These are phyloP conservation scores for Colletotrichum sp. DNA, from an alignment of 2,329 filamentous ascomycete genomes.

Conservation along the genomic window DNA sequence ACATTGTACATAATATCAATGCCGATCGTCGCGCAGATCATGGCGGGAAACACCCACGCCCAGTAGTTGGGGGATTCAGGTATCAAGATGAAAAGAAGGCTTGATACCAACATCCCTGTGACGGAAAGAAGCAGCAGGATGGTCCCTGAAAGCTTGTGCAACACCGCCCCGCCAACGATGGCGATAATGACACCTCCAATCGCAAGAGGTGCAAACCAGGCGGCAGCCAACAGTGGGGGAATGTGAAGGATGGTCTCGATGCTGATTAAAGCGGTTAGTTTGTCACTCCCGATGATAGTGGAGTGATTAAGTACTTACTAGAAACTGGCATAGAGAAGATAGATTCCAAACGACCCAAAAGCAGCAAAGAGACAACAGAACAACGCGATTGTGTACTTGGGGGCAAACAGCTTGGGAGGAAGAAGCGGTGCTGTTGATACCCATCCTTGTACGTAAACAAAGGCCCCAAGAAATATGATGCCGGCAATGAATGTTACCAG, in stretches of 20 bases:
- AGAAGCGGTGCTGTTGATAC: not conserved
- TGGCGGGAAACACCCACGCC: constrained; percentile 74
- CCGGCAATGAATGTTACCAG: not conserved
- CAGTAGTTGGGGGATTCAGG: constrained; percentile 65
- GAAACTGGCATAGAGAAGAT: not conserved
- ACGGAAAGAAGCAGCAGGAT: not conserved
- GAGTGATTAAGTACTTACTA: not conserved
- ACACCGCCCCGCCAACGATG: constrained; percentile 33
- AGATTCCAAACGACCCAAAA: not conserved
- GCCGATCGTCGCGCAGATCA: constrained; percentile 72
- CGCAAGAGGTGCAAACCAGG: constrained; percentile 66
- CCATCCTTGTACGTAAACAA: not conserved
- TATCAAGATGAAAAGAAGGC: not conserved
- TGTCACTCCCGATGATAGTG: not conserved
- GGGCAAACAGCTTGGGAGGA: not conserved
- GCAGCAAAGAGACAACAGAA: not conserved
- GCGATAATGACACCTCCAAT: constrained; percentile 31
- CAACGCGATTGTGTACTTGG: not conserved
- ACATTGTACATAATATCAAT: constrained; percentile 79
- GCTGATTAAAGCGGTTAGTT: constrained; percentile 62
- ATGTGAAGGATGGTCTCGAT: constrained; percentile 63
- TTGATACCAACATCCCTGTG: not conserved
- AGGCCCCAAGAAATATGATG: not conserved
- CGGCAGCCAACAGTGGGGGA: constrained; percentile 65
- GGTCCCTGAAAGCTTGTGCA: not conserved